A percentile compares a stretch with the other conserved stretches of the same genome.
Evolutionary conservation across 495 filamentous ascomycete genomes (phyloP).

Genomic region (Penicillium lagena): DNA sequence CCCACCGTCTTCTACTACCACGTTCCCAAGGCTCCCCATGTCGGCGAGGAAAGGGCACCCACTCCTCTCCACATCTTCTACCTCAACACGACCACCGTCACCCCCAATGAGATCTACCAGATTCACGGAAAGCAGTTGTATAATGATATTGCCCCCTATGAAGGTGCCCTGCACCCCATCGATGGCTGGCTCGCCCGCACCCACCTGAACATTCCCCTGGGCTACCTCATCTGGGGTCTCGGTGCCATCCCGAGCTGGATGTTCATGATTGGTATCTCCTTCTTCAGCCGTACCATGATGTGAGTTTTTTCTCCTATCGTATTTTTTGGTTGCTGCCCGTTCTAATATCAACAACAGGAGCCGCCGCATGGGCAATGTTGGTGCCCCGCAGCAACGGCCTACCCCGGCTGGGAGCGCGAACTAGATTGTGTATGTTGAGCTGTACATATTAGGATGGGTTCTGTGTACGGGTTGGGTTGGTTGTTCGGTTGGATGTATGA

Average conservation of each 20-base stretch:
- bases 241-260: slow-evolving; percentile 58
- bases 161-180: slow-evolving; percentile 75
- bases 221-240: slow-evolving; percentile 59
- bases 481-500: not conserved
- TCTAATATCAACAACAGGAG: slow-evolving; percentile 24
- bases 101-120: slow-evolving; percentile 53
- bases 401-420: slow-evolving; percentile 19
- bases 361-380: slow-evolving; percentile 32
- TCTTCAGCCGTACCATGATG: slow-evolving; percentile 81
- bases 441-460: slow-evolving; percentile 18
- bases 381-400: slow-evolving; percentile 18
- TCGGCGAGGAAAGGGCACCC: slow-evolving; percentile 29
- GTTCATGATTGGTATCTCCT: slow-evolving; percentile 75
- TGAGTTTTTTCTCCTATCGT: slow-evolving; percentile 43
- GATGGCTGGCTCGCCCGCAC: slow-evolving; percentile 64
- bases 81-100: slow-evolving; percentile 61
- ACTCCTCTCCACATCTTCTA: slow-evolving; percentile 50
- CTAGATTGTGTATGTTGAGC: slow-evolving; percentile 12
- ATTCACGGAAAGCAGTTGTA: slow-evolving; percentile 59
- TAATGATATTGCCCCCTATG: slow-evolving; percentile 48
- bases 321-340: not conserved
- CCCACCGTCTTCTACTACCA: slow-evolving; percentile 69
- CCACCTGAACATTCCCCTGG: slow-evolving; percentile 57
- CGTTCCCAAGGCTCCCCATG: slow-evolving; percentile 50
- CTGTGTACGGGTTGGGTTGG: slow-evolving; percentile 11